Conservation (phyloP, 192 early-diverging fungal species). For the Coemansia sp. region DNA sequence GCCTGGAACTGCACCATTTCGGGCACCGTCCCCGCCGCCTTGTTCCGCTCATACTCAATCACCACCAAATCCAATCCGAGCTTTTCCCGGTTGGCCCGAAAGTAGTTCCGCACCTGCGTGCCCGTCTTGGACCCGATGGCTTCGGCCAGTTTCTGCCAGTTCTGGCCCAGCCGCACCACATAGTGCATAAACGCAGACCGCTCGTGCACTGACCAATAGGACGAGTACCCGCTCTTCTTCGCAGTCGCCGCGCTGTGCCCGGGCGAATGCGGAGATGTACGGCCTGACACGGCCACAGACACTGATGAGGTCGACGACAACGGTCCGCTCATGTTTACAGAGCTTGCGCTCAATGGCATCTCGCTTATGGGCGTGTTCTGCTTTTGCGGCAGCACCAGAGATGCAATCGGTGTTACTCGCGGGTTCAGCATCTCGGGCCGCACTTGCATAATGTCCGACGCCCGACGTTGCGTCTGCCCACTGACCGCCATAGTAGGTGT, state of each 20-base stretch:
- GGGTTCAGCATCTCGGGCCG: slow-evolving; percentile 22
- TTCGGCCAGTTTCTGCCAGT: slow-evolving; percentile 78
- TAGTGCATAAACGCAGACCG: slow-evolving; percentile 69
- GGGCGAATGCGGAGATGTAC: slow-evolving; percentile 11
- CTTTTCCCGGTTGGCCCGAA: slow-evolving; percentile 62
- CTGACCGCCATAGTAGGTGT: background rate
- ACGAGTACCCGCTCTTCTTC: slow-evolving; percentile 62
- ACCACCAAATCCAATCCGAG: slow-evolving; percentile 53
- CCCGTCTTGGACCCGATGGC: slow-evolving; percentile 74
- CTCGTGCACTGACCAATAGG: slow-evolving; percentile 89
- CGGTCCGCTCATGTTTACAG: background rate
- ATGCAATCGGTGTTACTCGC: slow-evolving; percentile 13
- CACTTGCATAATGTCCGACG: slow-evolving; percentile 27
- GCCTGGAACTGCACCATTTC: slow-evolving; percentile 22
- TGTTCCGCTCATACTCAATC: slow-evolving; percentile 39
- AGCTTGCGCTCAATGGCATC: background rate
- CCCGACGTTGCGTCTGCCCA: slow-evolving; percentile 5
- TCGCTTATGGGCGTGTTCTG: background rate
- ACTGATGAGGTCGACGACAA: background rate
- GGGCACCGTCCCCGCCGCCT: slow-evolving; percentile 27
- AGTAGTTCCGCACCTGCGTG: slow-evolving; percentile 84
- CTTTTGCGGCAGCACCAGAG: slow-evolving; percentile 30
- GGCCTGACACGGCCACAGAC: background rate
- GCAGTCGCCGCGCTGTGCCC: slow-evolving; percentile 23
- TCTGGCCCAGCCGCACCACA: slow-evolving; percentile 62